phyloP scores from a whole-genome alignment of 2,329 filamentous ascomycete genomes.

The Coniochaeta prunicola region DNA sequence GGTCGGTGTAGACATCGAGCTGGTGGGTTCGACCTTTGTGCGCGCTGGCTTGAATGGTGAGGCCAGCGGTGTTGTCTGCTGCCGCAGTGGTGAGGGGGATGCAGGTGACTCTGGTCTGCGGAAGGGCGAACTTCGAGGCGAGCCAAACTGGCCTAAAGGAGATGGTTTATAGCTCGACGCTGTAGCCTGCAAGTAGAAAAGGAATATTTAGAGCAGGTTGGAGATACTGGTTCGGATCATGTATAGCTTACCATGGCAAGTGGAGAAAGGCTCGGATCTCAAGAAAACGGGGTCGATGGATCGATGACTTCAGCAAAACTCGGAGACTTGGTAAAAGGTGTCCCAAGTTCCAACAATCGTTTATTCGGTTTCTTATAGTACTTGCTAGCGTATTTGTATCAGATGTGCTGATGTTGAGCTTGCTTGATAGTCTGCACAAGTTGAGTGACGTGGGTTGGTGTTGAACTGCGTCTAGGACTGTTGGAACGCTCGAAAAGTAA shows the following conservation, averaged over 20 bases:
- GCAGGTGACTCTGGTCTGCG: slow-evolving; percentile 54
- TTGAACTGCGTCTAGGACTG: neutral
- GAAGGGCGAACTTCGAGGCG: slow-evolving; percentile 60
- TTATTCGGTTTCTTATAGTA: neutral
- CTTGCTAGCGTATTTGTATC: neutral
- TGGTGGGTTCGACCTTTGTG: slow-evolving; percentile 37
- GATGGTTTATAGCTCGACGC: slow-evolving; percentile 61
- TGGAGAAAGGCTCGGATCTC: neutral
- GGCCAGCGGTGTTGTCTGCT: slow-evolving; percentile 56
- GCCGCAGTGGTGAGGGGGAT: slow-evolving; percentile 52
- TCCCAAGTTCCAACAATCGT: neutral
- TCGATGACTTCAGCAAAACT: neutral
- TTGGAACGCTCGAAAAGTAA: slow-evolving; percentile 6
- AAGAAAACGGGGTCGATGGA: neutral
- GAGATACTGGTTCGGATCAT: neutral
- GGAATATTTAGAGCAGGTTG: neutral
- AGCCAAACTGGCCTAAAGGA: slow-evolving; percentile 58
- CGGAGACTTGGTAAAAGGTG: neutral
- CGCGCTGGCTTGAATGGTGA: slow-evolving; percentile 47
- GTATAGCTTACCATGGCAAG: slow-evolving; percentile 1
- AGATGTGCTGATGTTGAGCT: neutral
- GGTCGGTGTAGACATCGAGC: slow-evolving; percentile 31
- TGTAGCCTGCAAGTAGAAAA: slow-evolving; percentile 34
- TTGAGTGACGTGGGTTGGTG: neutral
- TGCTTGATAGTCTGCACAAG: neutral